Evolutionary conservation across 257 asterid genomes (phyloP).

Genomic region (Scutellaria minor): DNA sequence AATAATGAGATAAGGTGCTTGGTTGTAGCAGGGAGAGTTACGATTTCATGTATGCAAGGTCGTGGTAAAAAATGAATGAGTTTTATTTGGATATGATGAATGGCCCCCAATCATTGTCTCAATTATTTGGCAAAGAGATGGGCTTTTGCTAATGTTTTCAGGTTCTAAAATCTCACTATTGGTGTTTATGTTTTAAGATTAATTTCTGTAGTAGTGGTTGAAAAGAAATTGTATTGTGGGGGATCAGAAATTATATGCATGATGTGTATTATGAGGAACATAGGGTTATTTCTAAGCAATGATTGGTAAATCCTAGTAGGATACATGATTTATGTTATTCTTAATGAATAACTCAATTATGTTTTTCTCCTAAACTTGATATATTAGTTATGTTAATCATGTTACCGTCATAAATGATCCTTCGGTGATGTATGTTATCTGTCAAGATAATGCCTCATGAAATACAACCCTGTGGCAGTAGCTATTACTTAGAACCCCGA

Average conservation of each 20-base stretch:
- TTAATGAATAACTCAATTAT: not conserved
- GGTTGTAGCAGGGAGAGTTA: slow-evolving; percentile 77
- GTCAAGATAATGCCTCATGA: not conserved
- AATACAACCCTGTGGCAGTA: not conserved
- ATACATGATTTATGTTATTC: not conserved
- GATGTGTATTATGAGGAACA: not conserved
- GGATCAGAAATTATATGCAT: not conserved
- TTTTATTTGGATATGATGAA: slow-evolving; percentile 75
- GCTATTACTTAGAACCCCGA: no score
- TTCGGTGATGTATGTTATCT: not conserved
- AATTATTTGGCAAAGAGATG: slow-evolving; percentile 72
- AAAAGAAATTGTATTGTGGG: slow-evolving; percentile 1
- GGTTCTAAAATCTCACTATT: not conserved
- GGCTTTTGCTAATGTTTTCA: slow-evolving; percentile 18
- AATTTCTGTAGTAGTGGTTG: slow-evolving; percentile 1
- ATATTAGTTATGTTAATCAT: not conserved
- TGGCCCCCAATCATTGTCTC: slow-evolving; percentile 56
- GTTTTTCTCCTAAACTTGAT: slow-evolving; percentile 16
- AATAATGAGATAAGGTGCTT: slow-evolving; percentile 1
- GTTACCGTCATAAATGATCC: not conserved
- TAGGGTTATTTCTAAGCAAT: not conserved
- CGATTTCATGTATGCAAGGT: slow-evolving; percentile 76
- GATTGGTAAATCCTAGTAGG: not conserved
- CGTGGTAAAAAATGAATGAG: slow-evolving; percentile 72
- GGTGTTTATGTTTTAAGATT: slow-evolving; percentile 24